Base-by-base conservation (phyloP, 257 asterid species). In the Rhazya stricta region DNA sequence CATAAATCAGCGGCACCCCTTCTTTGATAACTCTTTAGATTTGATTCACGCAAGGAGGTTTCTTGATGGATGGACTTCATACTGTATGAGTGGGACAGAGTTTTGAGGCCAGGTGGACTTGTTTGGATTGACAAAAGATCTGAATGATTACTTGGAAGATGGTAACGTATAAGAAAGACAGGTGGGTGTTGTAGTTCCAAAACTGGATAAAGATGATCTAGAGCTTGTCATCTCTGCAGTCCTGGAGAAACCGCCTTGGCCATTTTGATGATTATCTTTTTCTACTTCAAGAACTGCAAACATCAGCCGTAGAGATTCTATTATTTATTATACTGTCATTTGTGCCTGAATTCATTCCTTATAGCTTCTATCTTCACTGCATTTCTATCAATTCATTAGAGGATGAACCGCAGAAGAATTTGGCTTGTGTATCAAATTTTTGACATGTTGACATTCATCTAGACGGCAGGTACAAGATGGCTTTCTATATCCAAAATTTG, bases 201-300 rank as follows among this genome's bases (percentile, higher is more conserved):
- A 90, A 76, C 29, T 73, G 71, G 91, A 87, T 61, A 83, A 84
- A 81, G 83, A 87, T 79, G 83, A 75, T 34, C 56, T 61, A 1
- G 94, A 90, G 69, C 90, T 89, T 48, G 89, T 86, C 79, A 86
- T 91, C 67, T 91, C 95, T 66, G 96, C 96, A 34, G 85, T 91
- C 5, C 8, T 91, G 18, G 96, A 91, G 84, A 89, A 91, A 78
- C 96, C 95, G 9, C 78, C 87, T 7, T 86, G 89, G 76, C 89
- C 91, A 3, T 87, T 89, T 41, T 43, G 89, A 69, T 81, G 39
- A 50, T 65, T 15, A 1, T 54, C 29, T 0, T 51, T 5, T 5
- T 4, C n/a, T n/a, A 39, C 7, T 56, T 9, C 54, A 48, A 48
- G 19, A 48, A 16, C 23, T 8, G 54, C 54, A 48, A 48, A 45